phyloP scores from a whole-genome alignment of 164 flowering plant genomes.

The Magnolia officinalis region DNA sequence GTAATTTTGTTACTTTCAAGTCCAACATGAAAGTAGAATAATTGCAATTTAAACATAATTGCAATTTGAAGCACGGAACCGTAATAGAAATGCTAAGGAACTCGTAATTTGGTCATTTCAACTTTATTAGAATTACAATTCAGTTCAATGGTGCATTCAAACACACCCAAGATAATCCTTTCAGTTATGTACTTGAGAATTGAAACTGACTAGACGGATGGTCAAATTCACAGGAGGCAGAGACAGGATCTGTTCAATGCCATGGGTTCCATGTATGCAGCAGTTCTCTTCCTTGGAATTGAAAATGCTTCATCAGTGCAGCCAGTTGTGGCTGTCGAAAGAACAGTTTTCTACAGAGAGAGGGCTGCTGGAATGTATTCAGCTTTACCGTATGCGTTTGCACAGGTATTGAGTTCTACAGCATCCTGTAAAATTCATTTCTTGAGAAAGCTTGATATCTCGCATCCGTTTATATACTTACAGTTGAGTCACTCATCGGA shows the following conservation, averaged over 20 bases:
- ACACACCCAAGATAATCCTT: too few species aligned
- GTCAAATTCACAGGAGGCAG: slow-evolving; percentile 15
- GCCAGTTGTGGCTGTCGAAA: slow-evolving; percentile 49
- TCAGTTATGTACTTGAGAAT: too few species aligned
- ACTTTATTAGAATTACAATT: too few species aligned
- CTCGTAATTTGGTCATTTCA: too few species aligned
- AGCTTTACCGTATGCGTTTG: slow-evolving; percentile 51
- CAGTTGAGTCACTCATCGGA: too few species aligned
- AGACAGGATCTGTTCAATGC: slow-evolving; percentile 38
- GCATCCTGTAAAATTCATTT: not conserved
- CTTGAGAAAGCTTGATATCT: not conserved
- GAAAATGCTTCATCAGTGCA: slow-evolving; percentile 49
- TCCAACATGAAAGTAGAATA: too few species aligned
- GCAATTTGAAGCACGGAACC: too few species aligned
- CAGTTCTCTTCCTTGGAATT: slow-evolving; percentile 41
- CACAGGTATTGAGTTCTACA: slow-evolving; percentile 29
- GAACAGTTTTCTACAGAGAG: slow-evolving; percentile 54
- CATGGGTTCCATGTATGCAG: slow-evolving; percentile 54
- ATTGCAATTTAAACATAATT: too few species aligned
- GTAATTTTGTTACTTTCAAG: too few species aligned
- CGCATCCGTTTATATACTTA: not conserved
- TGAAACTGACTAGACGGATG: too few species aligned
- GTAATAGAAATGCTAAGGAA: too few species aligned
- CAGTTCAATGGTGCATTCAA: too few species aligned
- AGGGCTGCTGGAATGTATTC: slow-evolving; percentile 60